phyloP scores from a whole-genome alignment of 179 eudicot genomes.

The Beta macrorhiza region DNA sequence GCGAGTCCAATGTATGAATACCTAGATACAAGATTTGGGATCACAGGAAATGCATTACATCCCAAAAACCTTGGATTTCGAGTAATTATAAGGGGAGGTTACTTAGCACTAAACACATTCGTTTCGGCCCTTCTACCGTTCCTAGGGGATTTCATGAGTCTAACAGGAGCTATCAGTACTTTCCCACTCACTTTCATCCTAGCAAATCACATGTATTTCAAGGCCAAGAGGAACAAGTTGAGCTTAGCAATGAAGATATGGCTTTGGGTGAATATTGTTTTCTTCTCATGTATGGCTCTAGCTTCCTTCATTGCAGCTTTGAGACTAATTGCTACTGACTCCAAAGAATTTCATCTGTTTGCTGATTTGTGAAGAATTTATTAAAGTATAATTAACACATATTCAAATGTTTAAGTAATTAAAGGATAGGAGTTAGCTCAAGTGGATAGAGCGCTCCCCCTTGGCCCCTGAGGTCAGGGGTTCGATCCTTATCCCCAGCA shows the following conservation, averaged over 20 bases:
- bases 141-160: constrained; percentile 93
- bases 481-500: no score
- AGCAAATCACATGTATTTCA: constrained; percentile 84
- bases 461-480: no score
- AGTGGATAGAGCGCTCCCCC: no score
- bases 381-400: not conserved
- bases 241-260: constrained; percentile 50
- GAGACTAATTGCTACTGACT: constrained; percentile 70
- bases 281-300: constrained; percentile 59
- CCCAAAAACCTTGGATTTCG: constrained; percentile 62
- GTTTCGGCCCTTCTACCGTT: constrained; percentile 80
- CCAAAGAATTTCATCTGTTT: constrained; percentile 60
- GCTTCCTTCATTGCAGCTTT: constrained; percentile 72
- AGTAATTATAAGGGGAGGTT: constrained; percentile 69
- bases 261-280: constrained; percentile 87
- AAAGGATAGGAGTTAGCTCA: not conserved
- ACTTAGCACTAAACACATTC: constrained; percentile 62
- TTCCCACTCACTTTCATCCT: constrained; percentile 88
- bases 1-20: constrained; percentile 95
- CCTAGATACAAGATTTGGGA: constrained; percentile 71
- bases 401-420: not conserved
- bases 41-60: constrained; percentile 63
- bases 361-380: constrained; percentile 54
- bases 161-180: constrained; percentile 83
- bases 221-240: constrained; percentile 55